Base-by-base conservation (phyloP, 345 rosid species). In the Turnera subulata region DNA sequence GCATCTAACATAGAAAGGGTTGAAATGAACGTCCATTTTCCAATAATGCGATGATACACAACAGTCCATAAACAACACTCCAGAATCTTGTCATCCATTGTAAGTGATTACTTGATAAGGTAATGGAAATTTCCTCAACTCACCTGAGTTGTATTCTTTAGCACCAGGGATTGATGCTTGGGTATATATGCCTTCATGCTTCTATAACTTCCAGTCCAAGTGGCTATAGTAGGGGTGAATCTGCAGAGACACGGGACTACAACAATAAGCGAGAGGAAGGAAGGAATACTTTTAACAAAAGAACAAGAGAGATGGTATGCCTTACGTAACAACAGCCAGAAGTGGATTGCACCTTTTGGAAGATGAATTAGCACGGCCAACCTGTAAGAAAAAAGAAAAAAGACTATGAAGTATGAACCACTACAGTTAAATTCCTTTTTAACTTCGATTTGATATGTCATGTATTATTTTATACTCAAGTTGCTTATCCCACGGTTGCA, bases 171-270 rank as follows among this genome's bases (percentile, higher is more conserved):
- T 56, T 84, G 92, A 56, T 83, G 93, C 79, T 78, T 88, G 1
- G 95, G 95, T 60, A 86, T 64, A 53, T 74, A 82, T 11, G 71
- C 91, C 63, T 65, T 73, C 85, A 92, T 84, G 53, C 79, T 78
- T 71, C 96, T 73, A 71, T 81, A 80, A 64, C 88, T 86, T 55
- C 96, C 96, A 0, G 89, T 82, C 86, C 89, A 92, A 17, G 95
- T 88, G 59, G 87, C 46, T 73, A 92, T 68, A 9, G 98, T 89
- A 14, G 98, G 96, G 65, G 71, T 46, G 66, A 89, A 89, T 53
- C 98, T 91, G 68, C 45, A 56, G 20, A 73, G 63, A 19, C 49
- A 43, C 21, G 43, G 55, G 42, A 45, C 15, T 21, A 42, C 40
- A 16, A 25, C 10, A 58, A 52, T 2, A 42, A 18, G 18, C 11